Conservation (phyloP, 495 filamentous ascomycete genomes). For the Aspergillus incahuasiensis region DNA sequence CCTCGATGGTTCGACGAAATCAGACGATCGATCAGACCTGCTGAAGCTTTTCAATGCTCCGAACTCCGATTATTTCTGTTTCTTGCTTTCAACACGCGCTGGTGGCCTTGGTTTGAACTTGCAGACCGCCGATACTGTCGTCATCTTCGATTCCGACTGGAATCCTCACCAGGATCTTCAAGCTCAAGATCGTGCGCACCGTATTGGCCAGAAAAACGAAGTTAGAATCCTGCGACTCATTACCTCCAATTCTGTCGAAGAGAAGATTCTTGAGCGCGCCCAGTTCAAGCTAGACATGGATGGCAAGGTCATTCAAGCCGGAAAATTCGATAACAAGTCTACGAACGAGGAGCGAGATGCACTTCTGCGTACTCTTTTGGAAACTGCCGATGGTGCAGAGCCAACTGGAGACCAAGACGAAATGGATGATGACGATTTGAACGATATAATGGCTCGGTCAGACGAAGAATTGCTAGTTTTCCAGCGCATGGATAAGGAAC, state of each 20-base stretch:
- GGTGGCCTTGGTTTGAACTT: conserved; percentile 96
- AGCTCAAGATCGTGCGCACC: conserved; percentile 98
- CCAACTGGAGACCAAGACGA: conserved; percentile 74
- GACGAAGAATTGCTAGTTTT: conserved; percentile 68
- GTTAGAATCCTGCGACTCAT: conserved; percentile 94
- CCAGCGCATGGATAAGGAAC: conserved; percentile 73
- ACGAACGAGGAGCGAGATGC: conserved; percentile 97
- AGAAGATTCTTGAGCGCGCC: conserved; percentile 96
- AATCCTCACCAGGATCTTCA: conserved; percentile 99
- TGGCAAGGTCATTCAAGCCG: conserved; percentile 97
- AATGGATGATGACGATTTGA: conserved; percentile 97
- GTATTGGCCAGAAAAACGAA: conserved; percentile 99
- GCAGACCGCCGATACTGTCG: conserved; percentile 96
- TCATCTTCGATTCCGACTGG: conserved; percentile 99
- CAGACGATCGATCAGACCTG: conserved; percentile 91
- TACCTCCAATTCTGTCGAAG: conserved; percentile 93
- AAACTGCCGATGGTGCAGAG: conserved; percentile 83
- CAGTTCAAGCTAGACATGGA: conserved; percentile 99
- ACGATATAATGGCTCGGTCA: conserved; percentile 75
- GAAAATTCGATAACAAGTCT: conserved; percentile 99
- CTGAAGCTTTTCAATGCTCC: conserved; percentile 85
- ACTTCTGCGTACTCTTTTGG: conserved; percentile 84
- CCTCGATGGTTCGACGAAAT: conserved; percentile 93
- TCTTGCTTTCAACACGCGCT: conserved; percentile 96
- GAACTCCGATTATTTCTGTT: conserved; percentile 90